Evolutionary conservation across 345 rosid species (phyloP).

Genomic region (Euphorbia pulcherrima): DNA sequence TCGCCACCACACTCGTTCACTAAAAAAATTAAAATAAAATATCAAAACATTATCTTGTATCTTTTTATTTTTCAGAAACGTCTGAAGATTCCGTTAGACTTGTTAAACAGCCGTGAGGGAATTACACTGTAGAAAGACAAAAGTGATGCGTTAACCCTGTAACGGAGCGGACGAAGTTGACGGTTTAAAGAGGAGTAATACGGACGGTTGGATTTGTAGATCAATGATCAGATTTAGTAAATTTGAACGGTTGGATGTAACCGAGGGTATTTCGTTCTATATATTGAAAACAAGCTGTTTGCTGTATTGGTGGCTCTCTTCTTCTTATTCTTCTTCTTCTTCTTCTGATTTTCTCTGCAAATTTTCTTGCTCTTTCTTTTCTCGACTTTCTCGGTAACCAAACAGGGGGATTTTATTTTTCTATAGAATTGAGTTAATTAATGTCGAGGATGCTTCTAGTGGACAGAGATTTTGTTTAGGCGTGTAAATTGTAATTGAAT

Average conservation of each 20-base stretch:
- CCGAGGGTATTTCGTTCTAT: slow-evolving; percentile 18
- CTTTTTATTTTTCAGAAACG: not conserved
- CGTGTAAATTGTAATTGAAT: slow-evolving; percentile 21
- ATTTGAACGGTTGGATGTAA: slow-evolving; percentile 13
- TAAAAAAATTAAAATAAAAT: not conserved
- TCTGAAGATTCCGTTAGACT: slow-evolving; percentile 12
- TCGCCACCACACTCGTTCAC: not conserved
- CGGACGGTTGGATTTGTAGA: slow-evolving; percentile 23
- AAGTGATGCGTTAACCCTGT: not conserved
- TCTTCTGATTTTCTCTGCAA: slow-evolving; percentile 20
- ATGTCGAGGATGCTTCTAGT: slow-evolving; percentile 24
- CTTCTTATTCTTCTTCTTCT: slow-evolving; percentile 7
- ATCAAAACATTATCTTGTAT: not conserved
- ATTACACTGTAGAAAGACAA: not conserved
- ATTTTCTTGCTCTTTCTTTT: slow-evolving; percentile 32
- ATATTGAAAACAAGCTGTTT: slow-evolving; percentile 19
- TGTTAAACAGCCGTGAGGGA: slow-evolving; percentile 5
- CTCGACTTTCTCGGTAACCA: slow-evolving; percentile 26
- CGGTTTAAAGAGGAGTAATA: slow-evolving; percentile 17
- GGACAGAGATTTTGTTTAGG: slow-evolving; percentile 16
- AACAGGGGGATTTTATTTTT: slow-evolving; percentile 19
- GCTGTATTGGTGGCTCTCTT: slow-evolving; percentile 8
- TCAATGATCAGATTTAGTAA: slow-evolving; percentile 20
- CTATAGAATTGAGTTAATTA: slow-evolving; percentile 17
- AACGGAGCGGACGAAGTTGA: slow-evolving; percentile 19